These are phyloP conservation scores for Ceratocystis eucalypticola DNA, from an alignment of 2,329 filamentous ascomycete genomes.

Conservation along the genomic window DNA sequence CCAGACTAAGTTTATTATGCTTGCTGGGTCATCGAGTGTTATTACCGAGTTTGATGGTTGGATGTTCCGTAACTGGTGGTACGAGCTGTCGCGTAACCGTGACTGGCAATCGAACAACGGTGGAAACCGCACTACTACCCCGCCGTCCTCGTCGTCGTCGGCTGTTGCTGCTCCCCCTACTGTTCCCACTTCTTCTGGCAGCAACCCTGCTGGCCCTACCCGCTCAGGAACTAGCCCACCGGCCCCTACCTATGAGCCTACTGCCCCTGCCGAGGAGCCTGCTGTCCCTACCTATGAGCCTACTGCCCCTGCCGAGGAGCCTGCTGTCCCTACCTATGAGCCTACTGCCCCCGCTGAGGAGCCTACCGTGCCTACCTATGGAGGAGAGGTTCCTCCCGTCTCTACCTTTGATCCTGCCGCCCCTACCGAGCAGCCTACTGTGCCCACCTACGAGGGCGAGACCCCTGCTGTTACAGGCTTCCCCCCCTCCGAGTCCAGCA, in stretches of 20 bases:
- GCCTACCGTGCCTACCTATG: neutral
- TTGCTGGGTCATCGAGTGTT: conserved; percentile 30
- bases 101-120: conserved; percentile 22
- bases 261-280: neutral
- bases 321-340: neutral
- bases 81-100: conserved; percentile 25
- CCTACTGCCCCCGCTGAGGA: neutral
- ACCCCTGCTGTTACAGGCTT: neutral
- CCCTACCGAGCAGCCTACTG: neutral
- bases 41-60: conserved; percentile 38
- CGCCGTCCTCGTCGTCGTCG: neutral
- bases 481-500: neutral
- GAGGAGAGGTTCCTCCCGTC: neutral
- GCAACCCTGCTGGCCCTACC: neutral
- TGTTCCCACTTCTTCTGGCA: neutral
- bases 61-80: conserved; percentile 38
- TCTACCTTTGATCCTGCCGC: neutral
- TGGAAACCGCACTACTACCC: neutral
- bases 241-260: neutral
- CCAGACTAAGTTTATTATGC: conserved; percentile 33
- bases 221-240: no score
- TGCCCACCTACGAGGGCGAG: neutral
- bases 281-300: no score
- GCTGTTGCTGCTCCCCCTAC: neutral
- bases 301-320: neutral